Conservation (phyloP, 345 rosid genomes). For the Salix koriyanagi region DNA sequence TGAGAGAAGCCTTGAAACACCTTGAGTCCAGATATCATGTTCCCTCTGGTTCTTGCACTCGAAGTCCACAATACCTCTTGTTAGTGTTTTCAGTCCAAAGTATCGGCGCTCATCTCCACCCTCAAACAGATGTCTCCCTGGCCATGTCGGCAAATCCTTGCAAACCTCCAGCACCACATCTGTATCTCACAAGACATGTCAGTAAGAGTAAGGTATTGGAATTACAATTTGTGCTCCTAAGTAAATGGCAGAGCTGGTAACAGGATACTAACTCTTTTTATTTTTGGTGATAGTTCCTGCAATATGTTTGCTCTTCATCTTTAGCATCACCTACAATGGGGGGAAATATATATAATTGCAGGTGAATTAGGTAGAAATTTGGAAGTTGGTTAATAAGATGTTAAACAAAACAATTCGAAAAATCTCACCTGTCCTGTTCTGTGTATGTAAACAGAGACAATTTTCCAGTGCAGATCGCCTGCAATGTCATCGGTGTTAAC, state of each 20-base stretch:
- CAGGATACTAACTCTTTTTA: constrained; percentile 62
- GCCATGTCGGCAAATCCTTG: constrained; percentile 82
- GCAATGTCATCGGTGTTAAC: constrained; percentile 5
- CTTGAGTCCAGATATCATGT: constrained; percentile 77
- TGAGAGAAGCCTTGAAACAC: constrained; percentile 61
- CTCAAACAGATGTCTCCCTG: constrained; percentile 75
- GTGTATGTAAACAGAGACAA: constrained; percentile 77
- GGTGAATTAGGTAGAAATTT: background rate
- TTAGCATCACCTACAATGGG: constrained; percentile 58
- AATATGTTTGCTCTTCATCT: constrained; percentile 86
- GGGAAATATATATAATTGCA: background rate
- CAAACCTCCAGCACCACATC: constrained; percentile 68
- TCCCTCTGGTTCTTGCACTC: constrained; percentile 79
- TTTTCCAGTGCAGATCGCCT: constrained; percentile 97
- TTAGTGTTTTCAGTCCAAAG: constrained; percentile 70
- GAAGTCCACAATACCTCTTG: constrained; percentile 66
- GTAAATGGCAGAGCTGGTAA: background rate
- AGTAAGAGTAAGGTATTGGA: background rate
- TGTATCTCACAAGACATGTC: constrained; percentile 22
- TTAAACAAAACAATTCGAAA: background rate
- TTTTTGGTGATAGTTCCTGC: constrained; percentile 83
- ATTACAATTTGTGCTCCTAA: background rate
- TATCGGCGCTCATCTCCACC: constrained; percentile 60
- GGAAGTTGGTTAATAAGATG: background rate
- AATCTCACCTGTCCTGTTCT: constrained; percentile 48